These are phyloP conservation scores for Choiromyces venosus DNA, from an alignment of 495 filamentous ascomycete species.

Conservation along the genomic window DNA sequence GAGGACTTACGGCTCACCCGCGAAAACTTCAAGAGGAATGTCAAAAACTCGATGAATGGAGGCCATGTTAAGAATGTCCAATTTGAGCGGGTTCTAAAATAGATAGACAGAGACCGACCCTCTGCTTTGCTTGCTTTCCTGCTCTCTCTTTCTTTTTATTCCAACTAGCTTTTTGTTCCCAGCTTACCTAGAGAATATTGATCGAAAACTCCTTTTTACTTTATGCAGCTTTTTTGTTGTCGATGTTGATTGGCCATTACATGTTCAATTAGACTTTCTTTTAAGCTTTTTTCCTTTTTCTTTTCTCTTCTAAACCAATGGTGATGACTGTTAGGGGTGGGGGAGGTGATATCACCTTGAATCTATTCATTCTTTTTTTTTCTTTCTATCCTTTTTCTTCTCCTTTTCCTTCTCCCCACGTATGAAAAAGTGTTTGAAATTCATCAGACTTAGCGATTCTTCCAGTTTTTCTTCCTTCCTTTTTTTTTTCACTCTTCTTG, in stretches of 20 bases:
- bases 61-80: conserved; percentile 64
- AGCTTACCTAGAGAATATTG: not conserved
- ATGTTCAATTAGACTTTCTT: conserved; percentile 37
- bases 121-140: conserved; percentile 15
- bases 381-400: conserved; percentile 33
- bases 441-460: not conserved
- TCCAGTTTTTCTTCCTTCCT: not conserved
- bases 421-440: not conserved
- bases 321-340: not conserved
- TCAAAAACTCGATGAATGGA: conserved; percentile 73
- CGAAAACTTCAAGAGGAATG: conserved; percentile 87
- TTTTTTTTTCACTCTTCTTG: not conserved
- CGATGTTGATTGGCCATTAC: conserved; percentile 15
- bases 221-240: not conserved
- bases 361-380: conserved; percentile 17
- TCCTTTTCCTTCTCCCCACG: conserved; percentile 22
- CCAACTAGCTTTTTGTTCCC: not conserved
- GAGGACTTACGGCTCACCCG: conserved; percentile 79
- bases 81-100: conserved; percentile 70
- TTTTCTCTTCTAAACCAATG: not conserved
- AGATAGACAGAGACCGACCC: not conserved
- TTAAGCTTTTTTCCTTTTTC: conserved; percentile 30
- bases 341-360: conserved; percentile 7
- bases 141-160: conserved; percentile 30
- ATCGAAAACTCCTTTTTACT: not conserved